Base-by-base conservation (phyloP, 2,329 filamentous ascomycete genomes). In the Fusarium metavorans region DNA sequence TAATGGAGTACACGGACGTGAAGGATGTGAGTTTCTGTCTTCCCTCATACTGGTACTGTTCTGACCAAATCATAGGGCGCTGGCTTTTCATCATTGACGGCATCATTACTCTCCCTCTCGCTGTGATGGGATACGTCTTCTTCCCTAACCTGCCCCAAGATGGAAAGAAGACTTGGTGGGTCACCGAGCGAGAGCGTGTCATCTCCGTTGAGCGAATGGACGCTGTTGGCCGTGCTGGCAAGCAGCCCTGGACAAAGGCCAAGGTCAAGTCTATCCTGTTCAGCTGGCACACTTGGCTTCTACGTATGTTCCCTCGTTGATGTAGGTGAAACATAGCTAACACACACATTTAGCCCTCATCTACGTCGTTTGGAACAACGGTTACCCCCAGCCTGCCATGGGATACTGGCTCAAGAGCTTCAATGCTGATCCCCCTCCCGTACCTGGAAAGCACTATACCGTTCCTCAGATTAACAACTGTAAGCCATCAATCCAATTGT, bases 381-480 rank as follows among this genome's bases (percentile, higher is more conserved):
- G 65, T 10, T 61, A 50, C 18, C 72, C 72, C 0, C 72, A 73
- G n/a, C 34, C 35, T 9, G 71, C 65, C 18, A 75, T 75, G 72
- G 72, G 72, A 16, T 75, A 66, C 57, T 75, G 72, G 72, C 25
- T 75, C 5, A 75, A 75, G 63, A 75, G 72, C 18, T 75, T 75
- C 61, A 75, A 75, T 30, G 52, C 16, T 6, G 32, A 73, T 2
- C 72, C 72, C 14, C 23, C 72, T 5, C 72, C 72, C 3, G 72
- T 75, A 48, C 72, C 72, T 2, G 72, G 72, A 9, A 69, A 32
- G 30, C 67, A 68, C 1, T 75, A 37, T 25, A 52, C 65, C 2
- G 48, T 75, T 2, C 34, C 68, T 1, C 34, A 75, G 6, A 73
- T 75, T 18, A 71, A 73, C 41, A 72, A 67, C 32, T 25, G 72